A percentile compares a stretch with the other conserved stretches of the same genome.
These are phyloP conservation scores for Termitomyces eurrhizus DNA, from an alignment of 768 basidiomycete species.

Conservation along the genomic window DNA sequence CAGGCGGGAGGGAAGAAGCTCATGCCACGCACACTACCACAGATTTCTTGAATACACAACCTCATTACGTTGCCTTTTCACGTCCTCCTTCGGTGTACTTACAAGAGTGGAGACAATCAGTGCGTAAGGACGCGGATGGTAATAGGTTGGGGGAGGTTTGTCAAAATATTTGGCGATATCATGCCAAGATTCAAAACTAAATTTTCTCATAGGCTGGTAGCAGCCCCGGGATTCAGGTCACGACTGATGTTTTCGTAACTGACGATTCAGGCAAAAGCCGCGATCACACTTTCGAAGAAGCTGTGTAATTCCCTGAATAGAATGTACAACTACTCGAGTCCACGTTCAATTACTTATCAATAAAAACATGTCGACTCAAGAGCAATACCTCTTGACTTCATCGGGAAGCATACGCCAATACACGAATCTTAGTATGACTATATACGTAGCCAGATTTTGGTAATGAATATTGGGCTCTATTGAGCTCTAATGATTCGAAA, in stretches of 20 bases:
- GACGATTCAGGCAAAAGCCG: background rate
- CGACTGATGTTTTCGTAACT: constrained; percentile 9
- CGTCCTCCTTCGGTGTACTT: constrained; percentile 15
- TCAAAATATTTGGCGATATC: background rate
- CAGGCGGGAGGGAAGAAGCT: constrained; percentile 19
- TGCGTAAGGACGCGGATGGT: background rate
- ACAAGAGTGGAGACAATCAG: constrained; percentile 6
- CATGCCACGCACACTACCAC: background rate
- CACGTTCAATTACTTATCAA: no score
- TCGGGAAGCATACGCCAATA: no score
- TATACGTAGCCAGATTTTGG: background rate
- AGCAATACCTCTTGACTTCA: no score
- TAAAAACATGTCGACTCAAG: no score
- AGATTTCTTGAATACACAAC: constrained; percentile 5
- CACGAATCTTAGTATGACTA: background rate
- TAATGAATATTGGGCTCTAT: no score
- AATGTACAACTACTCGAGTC: no score
- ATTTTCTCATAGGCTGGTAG: background rate
- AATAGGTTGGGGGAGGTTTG: background rate
- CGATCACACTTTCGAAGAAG: background rate
- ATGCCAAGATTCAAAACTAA: background rate
- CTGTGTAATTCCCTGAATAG: background rate
- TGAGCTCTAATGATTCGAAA: background rate
- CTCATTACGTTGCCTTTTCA: constrained; percentile 1
- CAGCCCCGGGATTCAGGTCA: constrained; percentile 3